A percentile compares a stretch with the other conserved stretches of the same genome.
phyloP scores from a whole-genome alignment of 1,284 basidiomycete species.

The Volvariella volvacea region DNA sequence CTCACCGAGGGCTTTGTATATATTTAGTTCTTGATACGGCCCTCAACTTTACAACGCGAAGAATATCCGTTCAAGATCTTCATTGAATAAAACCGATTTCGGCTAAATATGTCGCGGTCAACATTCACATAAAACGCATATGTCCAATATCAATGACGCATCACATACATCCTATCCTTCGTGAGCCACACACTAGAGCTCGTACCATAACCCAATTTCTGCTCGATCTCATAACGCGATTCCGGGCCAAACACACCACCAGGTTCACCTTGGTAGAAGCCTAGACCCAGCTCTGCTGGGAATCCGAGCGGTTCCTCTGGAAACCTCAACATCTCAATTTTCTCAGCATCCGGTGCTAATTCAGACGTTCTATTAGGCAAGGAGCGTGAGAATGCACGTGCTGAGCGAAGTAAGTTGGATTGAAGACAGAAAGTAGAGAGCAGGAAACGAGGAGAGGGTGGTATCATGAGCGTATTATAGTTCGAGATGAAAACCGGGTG shows the following conservation, averaged over 20 bases:
- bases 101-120: too few species aligned
- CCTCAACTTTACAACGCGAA: not conserved
- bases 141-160: not conserved
- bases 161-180: not conserved
- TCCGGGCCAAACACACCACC: not conserved
- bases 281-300: not conserved
- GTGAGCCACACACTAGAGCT: not conserved
- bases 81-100: not conserved
- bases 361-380: too few species aligned
- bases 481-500: too few species aligned
- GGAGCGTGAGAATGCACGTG: too few species aligned
- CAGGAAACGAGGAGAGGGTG: too few species aligned
- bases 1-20: not conserved
- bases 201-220: not conserved
- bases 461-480: too few species aligned
- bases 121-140: not conserved
- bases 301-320: not conserved
- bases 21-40: not conserved
- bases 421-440: too few species aligned
- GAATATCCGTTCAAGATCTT: not conserved
- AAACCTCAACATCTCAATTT: not conserved
- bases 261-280: not conserved
- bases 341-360: too few species aligned
- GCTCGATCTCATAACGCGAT: not conserved
- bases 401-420: too few species aligned